These are phyloP conservation scores for Flaveria floridana DNA, from an alignment of 140 eudicot genomes.

Conservation along the genomic window DNA sequence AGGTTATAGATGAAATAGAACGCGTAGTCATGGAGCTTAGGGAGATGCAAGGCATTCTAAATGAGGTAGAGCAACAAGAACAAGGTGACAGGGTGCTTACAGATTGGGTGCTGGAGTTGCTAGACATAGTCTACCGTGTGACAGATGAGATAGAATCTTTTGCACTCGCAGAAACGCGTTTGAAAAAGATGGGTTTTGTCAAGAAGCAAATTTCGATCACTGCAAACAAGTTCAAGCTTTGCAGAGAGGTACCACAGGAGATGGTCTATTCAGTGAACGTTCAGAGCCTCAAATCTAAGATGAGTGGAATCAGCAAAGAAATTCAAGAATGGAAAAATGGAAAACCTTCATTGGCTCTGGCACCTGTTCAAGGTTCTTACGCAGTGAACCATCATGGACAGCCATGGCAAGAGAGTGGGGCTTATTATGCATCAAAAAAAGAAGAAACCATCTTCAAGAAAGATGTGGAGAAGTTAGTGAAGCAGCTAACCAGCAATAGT, in stretches of 20 bases:
- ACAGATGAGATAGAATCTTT: slow-evolving; percentile 44
- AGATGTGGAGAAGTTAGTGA: slow-evolving; percentile 31
- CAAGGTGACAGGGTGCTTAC: slow-evolving; percentile 18
- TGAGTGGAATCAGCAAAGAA: slow-evolving; percentile 28
- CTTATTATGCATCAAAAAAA: slow-evolving; percentile 33
- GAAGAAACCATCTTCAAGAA: slow-evolving; percentile 34
- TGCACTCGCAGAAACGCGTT: slow-evolving; percentile 32
- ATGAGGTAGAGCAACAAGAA: slow-evolving; percentile 24
- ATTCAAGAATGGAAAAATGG: slow-evolving; percentile 26
- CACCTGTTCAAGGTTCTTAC: slow-evolving; percentile 19
- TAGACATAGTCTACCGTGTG: slow-evolving; percentile 31
- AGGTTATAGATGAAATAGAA: slow-evolving; percentile 39
- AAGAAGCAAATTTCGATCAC: slow-evolving; percentile 33
- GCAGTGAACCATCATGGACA: slow-evolving; percentile 13
- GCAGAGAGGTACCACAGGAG: slow-evolving; percentile 35
- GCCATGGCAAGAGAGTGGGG: slow-evolving; percentile 27
- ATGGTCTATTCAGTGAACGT: slow-evolving; percentile 21
- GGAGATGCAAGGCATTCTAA: slow-evolving; percentile 31
- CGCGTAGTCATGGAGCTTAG: slow-evolving; percentile 26
- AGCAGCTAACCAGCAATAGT: slow-evolving; percentile 22
- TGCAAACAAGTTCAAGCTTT: slow-evolving; percentile 33
- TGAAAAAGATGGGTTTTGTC: slow-evolving; percentile 39
- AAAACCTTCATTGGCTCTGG: slow-evolving; percentile 25
- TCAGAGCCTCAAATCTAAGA: slow-evolving; percentile 11
- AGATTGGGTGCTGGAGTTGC: slow-evolving; percentile 32